Evolutionary conservation across 257 asterid species (phyloP).

Genomic region (Petrea volubilis): DNA sequence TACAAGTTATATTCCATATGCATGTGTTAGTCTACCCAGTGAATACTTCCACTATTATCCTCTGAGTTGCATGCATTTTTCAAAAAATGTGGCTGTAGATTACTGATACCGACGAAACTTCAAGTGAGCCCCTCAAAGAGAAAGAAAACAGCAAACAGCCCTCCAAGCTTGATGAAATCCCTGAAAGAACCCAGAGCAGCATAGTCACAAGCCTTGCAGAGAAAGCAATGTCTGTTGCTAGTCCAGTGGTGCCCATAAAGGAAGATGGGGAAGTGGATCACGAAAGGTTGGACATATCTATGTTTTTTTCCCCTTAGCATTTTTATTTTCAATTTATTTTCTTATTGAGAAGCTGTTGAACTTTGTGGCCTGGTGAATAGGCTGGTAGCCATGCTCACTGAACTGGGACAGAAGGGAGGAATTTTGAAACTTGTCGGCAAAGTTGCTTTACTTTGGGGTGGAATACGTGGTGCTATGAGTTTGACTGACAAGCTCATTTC

Average conservation of each 20-base stretch:
- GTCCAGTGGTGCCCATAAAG: constrained; percentile 88
- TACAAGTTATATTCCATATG: constrained; percentile 5
- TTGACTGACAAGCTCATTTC: constrained; percentile 81
- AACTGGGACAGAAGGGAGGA: constrained; percentile 94
- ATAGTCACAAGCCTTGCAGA: constrained; percentile 84
- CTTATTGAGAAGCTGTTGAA: constrained; percentile 28
- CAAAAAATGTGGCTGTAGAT: constrained; percentile 46
- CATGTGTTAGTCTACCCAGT: constrained; percentile 6
- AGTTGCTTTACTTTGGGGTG: constrained; percentile 96
- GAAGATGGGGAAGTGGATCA: constrained; percentile 93
- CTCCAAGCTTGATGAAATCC: constrained; percentile 35
- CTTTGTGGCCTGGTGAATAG: constrained; percentile 44
- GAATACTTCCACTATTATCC: neutral
- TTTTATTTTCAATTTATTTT: constrained; percentile 9
- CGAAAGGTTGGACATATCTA: constrained; percentile 57
- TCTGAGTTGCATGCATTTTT: constrained; percentile 7
- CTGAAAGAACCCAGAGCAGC: constrained; percentile 48
- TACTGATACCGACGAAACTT: constrained; percentile 37
- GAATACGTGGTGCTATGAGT: constrained; percentile 96
- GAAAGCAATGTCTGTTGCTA: constrained; percentile 96
- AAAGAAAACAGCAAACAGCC: constrained; percentile 33
- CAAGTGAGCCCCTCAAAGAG: constrained; percentile 41
- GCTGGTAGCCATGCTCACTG: constrained; percentile 85
- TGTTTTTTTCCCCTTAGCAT: neutral
- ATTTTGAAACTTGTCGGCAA: constrained; percentile 72